Base-by-base conservation (phyloP, 164 flowering plant species). In the Magnolia changhungtana region DNA sequence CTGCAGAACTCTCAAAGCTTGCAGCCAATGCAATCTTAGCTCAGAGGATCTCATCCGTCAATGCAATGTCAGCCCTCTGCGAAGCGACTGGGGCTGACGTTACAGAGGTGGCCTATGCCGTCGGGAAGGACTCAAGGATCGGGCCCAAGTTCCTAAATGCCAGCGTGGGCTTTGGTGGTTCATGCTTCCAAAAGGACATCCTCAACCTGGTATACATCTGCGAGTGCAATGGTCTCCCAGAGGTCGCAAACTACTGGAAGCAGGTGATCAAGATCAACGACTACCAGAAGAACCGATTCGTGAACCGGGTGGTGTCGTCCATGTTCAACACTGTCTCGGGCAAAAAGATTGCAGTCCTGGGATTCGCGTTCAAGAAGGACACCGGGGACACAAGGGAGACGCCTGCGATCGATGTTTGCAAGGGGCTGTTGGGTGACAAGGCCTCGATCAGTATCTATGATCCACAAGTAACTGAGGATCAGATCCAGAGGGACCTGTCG, bases 1-100 rank as follows among this genome's bases (percentile, higher is more conserved):
- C 97, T 7, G 97, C 97, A 0, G 98, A 91, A 88, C 92, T 92
- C 72, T 91, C 98, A 2, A 91, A 94, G 89, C 93, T 94, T 49
- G 98, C 98, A 79, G 97, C 96, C 50, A 94, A 92, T 85, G 98
- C 97, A 45, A 88, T 94, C 82, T 84, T 94, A 84, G 98, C 97
- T 11, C 97, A 94, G 79, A 88, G 95, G 78, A 93, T 90, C 78
- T 93, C 96, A 7, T 93, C 97, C 16, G 89, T 91, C 19, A 94
- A 94, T 84, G 94, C 98, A 77, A 94, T 94, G 95, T 94, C 97
- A 10, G 97, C 98, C 16, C 94, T 94, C 63, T 94, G 98, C 78
- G 98, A 94, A 81, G 97, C 95, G 10, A 94, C 97, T 29, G 98
- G 97, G 0, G 97, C 98, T 14, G 86, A 94, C 81, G 93, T 91